Conservation (phyloP, 495 filamentous ascomycete species). For the Letharia lupina region DNA sequence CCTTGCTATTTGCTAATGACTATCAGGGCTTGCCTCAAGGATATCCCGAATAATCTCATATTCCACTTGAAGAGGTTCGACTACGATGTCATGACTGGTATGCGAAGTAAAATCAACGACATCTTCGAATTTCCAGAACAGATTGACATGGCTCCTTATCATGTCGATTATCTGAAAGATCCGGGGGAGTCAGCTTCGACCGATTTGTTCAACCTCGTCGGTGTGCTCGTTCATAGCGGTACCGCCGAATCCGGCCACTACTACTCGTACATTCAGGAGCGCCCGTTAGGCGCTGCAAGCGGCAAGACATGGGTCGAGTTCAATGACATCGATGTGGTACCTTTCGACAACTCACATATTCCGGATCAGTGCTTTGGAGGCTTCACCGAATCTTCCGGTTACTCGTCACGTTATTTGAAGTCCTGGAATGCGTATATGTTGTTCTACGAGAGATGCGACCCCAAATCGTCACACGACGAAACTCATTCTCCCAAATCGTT, state of each 20-base stretch:
- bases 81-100: slow-evolving; percentile 77
- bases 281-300: slow-evolving; percentile 45
- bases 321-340: slow-evolving; percentile 75
- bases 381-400: slow-evolving; percentile 36
- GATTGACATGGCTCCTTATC: slow-evolving; percentile 90
- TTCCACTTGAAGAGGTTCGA: slow-evolving; percentile 97
- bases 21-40: slow-evolving; percentile 73
- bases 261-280: slow-evolving; percentile 86
- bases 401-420: slow-evolving; percentile 48
- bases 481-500: slow-evolving; percentile 28
- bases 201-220: slow-evolving; percentile 87
- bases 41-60: slow-evolving; percentile 88
- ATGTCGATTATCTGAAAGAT: slow-evolving; percentile 73
- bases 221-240: slow-evolving; percentile 84
- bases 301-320: slow-evolving; percentile 75
- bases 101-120: slow-evolving; percentile 92
- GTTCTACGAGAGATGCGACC: slow-evolving; percentile 81
- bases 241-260: slow-evolving; percentile 95
- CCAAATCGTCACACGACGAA: slow-evolving; percentile 38
- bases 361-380: slow-evolving; percentile 76
- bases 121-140: slow-evolving; percentile 75
- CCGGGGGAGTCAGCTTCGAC: slow-evolving; percentile 40
- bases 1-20: slow-evolving; percentile 20
- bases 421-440: slow-evolving; percentile 92
- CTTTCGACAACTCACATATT: slow-evolving; percentile 67